Evolutionary conservation across 2,329 filamentous ascomycete genomes (phyloP).

Genomic region (Scolecobasidium constrictum): DNA sequence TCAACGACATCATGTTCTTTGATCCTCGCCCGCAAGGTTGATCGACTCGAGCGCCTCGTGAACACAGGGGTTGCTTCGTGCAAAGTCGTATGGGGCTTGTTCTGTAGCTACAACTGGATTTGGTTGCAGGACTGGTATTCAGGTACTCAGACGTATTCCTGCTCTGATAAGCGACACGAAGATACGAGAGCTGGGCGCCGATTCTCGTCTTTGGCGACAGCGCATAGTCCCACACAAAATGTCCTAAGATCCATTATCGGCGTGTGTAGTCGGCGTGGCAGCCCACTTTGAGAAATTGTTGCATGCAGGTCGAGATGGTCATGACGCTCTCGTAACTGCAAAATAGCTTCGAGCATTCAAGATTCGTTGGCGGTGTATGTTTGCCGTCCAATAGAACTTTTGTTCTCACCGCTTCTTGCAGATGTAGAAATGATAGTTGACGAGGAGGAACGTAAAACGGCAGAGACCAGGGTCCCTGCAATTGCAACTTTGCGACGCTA

Average conservation of each 20-base stretch:
- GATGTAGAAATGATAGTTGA: background rate
- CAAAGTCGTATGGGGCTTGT: no score
- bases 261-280: background rate
- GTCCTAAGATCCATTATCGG: background rate
- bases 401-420: background rate
- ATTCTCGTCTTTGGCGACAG: background rate
- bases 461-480: background rate
- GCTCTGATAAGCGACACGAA: no score
- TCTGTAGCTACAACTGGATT: no score
- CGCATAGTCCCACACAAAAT: background rate
- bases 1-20: no score
- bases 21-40: no score
- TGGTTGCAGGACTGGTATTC: no score
- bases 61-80: no score
- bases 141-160: no score
- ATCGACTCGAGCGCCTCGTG: no score
- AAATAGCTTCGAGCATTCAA: background rate
- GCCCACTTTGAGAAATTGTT: no score
- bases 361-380: background rate
- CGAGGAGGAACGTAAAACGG: background rate
- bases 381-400: background rate
- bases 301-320: background rate
- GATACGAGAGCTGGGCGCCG: no score
- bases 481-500: background rate
- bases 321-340: background rate